Conservation (phyloP, 805 yeast species). For the Yarrowia bubula region DNA sequence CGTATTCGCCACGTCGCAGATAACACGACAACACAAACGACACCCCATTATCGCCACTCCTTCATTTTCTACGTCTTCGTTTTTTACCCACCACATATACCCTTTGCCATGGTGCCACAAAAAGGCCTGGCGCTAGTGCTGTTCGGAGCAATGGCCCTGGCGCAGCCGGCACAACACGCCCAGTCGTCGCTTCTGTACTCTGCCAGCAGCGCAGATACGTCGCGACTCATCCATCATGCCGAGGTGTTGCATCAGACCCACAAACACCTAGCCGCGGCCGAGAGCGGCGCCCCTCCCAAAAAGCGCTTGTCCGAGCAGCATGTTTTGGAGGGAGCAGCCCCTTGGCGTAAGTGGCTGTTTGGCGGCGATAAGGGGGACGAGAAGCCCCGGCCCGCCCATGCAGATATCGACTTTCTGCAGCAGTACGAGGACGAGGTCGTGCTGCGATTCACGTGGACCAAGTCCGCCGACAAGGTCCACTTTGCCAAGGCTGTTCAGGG, state of each 20-base stretch:
- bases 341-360: slow-evolving; percentile 18
- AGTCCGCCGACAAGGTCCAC: slow-evolving; percentile 30
- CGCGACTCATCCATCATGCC: slow-evolving; percentile 22
- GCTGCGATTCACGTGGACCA: slow-evolving; percentile 42
- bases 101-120: slow-evolving; percentile 25
- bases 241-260: slow-evolving; percentile 21
- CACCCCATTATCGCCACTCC: too few relatives aligned
- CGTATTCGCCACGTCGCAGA: background rate
- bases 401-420: slow-evolving; percentile 35
- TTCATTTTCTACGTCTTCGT: too few relatives aligned
- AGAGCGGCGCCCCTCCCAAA: slow-evolving; percentile 27
- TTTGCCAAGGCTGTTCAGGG: slow-evolving; percentile 33
- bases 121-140: slow-evolving; percentile 26
- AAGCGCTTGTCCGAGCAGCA: slow-evolving; percentile 28
- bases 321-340: slow-evolving; percentile 24
- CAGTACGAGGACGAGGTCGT: slow-evolving; percentile 48
- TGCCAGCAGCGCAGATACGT: slow-evolving; percentile 25
- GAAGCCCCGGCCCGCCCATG: slow-evolving; percentile 31
- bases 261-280: slow-evolving; percentile 18
- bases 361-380: background rate
- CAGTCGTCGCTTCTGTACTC: slow-evolving; percentile 17
- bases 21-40: background rate
- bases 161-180: slow-evolving; percentile 12
- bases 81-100: background rate
- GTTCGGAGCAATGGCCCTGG: slow-evolving; percentile 18